Conservation (phyloP, 495 filamentous ascomycete species). For the Daldinia childiae region DNA sequence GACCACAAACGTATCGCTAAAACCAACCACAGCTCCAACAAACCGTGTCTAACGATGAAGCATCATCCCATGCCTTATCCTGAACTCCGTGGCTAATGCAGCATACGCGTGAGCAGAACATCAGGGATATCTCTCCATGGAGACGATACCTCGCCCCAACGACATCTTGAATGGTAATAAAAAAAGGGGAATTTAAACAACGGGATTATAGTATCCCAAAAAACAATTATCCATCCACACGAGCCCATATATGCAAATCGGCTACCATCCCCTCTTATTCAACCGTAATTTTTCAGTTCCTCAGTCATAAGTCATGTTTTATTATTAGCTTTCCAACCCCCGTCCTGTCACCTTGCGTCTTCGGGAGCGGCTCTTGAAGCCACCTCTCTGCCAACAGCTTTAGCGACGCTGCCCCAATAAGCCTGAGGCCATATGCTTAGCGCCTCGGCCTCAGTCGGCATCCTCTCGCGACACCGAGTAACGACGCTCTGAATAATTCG, state of each 20-base stretch:
- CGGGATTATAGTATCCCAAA: not conserved
- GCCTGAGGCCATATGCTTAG: slow-evolving; percentile 71
- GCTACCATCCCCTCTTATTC: not conserved
- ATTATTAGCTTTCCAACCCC: not conserved
- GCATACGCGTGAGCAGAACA: slow-evolving; percentile 7
- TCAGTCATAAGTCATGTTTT: slow-evolving; percentile 14
- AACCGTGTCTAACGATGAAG: not conserved
- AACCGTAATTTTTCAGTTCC: not conserved
- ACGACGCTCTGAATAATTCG: slow-evolving; percentile 81
- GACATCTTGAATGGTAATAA: not conserved
- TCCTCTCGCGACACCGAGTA: slow-evolving; percentile 72
- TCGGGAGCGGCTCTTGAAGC: slow-evolving; percentile 2
- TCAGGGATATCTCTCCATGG: slow-evolving; percentile 1
- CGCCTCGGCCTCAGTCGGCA: slow-evolving; percentile 75
- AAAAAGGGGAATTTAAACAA: not conserved
- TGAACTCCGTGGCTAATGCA: slow-evolving; percentile 31
- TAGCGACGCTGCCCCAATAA: slow-evolving; percentile 64
- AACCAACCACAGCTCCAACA: not conserved
- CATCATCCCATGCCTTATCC: slow-evolving; percentile 13
- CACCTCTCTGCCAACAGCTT: slow-evolving; percentile 44
- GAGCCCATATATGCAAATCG: not conserved
- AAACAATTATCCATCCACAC: slow-evolving; percentile 8
- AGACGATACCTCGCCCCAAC: not conserved
- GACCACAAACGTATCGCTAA: slow-evolving; percentile 10
- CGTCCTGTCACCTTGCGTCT: slow-evolving; percentile 15